Percentiles rank a stretch among this genome's conserved stretches.
phyloP scores from a whole-genome alignment of 2,329 filamentous ascomycete genomes.

The Chrysosporium queenslandicum region DNA sequence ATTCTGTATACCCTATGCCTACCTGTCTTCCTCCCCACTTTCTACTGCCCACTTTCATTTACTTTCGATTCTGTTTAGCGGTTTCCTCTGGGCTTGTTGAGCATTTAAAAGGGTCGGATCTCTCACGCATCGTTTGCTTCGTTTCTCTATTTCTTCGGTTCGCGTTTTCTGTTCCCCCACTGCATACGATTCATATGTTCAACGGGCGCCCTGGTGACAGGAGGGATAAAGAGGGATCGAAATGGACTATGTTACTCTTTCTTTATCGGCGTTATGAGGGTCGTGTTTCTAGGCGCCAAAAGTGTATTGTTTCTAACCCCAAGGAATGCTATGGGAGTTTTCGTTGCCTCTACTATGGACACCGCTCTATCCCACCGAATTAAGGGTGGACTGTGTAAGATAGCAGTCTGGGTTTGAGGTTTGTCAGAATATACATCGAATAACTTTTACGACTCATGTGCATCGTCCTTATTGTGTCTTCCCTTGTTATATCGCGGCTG shows the following conservation, averaged over 20 bases:
- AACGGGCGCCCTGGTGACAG: neutral
- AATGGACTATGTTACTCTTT: neutral
- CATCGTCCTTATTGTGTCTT: neutral
- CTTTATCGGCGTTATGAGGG: neutral
- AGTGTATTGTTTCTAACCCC: neutral
- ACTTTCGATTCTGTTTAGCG: neutral
- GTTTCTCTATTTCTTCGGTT: neutral
- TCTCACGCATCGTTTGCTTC: neutral
- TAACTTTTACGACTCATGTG: too few relatives aligned
- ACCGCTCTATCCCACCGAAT: too few relatives aligned
- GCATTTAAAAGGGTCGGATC: constrained; percentile 7
- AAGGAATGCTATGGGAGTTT: neutral
- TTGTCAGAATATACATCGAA: neutral
- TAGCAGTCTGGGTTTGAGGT: neutral
- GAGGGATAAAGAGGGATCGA: neutral
- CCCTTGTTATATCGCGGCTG: neutral
- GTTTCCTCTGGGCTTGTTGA: constrained; percentile 2
- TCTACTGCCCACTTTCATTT: neutral
- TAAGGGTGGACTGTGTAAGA: neutral
- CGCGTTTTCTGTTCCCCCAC: too few relatives aligned
- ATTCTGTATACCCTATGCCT: neutral
- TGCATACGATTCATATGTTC: neutral
- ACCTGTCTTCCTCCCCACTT: neutral
- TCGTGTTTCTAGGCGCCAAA: neutral
- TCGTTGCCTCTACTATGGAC: neutral